Evolutionary conservation across 2,329 filamentous ascomycete species (phyloP).

Genomic region (Rutstroemia sp.): DNA sequence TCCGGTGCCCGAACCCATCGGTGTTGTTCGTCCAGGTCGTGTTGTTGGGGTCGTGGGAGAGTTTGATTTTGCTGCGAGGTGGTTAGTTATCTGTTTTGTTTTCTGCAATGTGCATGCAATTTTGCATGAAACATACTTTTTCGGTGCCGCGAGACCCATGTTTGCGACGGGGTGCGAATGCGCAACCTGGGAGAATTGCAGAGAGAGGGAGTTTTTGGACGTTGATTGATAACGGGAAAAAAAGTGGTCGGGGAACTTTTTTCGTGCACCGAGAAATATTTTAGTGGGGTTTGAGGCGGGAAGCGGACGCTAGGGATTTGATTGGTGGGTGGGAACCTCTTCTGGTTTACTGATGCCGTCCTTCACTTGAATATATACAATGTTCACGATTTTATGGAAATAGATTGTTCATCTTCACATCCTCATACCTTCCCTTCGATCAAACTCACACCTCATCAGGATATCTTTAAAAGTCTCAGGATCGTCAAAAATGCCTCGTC

Average conservation of each 20-base stretch:
- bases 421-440: not conserved
- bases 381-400: not conserved
- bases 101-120: not conserved
- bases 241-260: slow-evolving; percentile 9
- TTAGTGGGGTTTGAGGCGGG: not conserved
- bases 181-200: not conserved
- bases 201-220: not conserved
- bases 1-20: slow-evolving; percentile 78
- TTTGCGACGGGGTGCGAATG: slow-evolving; percentile 2
- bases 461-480: too few relatives aligned
- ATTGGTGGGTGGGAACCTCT: not conserved
- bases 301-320: not conserved
- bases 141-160: slow-evolving; percentile 64
- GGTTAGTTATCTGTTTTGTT: slow-evolving; percentile 35
- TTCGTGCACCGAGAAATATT: not conserved
- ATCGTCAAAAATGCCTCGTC: too few relatives aligned
- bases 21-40: slow-evolving; percentile 84
- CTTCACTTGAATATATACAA: too few relatives aligned
- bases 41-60: slow-evolving; percentile 91
- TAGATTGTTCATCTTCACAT: not conserved
- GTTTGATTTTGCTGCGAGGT: slow-evolving; percentile 46
- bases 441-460: too few relatives aligned
- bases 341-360: too few relatives aligned
- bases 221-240: slow-evolving; percentile 3
- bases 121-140: slow-evolving; percentile 46